Evolutionary conservation across 164 flowering plant genomes (phyloP), one percentile per base, ranked within the genome.

Genomic region (Magnolia kwangsiensis): DNA sequence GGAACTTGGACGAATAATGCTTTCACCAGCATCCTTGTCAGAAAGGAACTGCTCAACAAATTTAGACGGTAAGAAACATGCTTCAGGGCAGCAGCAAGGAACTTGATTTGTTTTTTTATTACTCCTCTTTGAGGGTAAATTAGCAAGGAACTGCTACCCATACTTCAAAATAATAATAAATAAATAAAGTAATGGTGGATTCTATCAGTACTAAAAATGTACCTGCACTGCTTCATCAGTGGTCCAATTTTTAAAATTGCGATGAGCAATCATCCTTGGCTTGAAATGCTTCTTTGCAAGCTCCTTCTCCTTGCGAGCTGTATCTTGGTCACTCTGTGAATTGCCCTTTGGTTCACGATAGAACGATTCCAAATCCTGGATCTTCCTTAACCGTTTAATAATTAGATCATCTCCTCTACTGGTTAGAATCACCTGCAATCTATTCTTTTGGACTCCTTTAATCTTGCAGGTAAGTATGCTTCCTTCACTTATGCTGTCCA

Each of bases 241-340:
- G 45, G 98, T 91, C 63, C 93, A 86, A 87, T 96, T 96, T 74
- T 90, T 92, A 68, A 96, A 96, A 59, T 96, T 91, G 7, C 96
- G 98, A 83, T 96, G 98, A 76, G 92, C 95, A 73, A 96, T 96
- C 97, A 92, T 90, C 83, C 99, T 89, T 19, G 93, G 89, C 86
- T 91, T 91, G 78, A 94, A 92, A 87, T 86, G 91, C 82, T 88
- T 94, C 88, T 90, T 92, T 9, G 92, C 94, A 74, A 89, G 91
- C 84, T 94, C 98, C 91, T 89, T 95, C 49, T 90, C 90, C 80
- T 90, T 96, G 67, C 89, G 91, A 84, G 89, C 87, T 75, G 91
- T 93, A 69, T 92, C 98, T 75, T 88, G 84, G 64, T 86, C 90
- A 79, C 72, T 87, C 71, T 82, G 89, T 65, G 84, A 64, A 75